A percentile compares a stretch with the other conserved stretches of the same genome.
These are phyloP conservation scores for Pleurotus ostreatus DNA, from an alignment of 768 basidiomycete genomes.

Conservation along the genomic window DNA sequence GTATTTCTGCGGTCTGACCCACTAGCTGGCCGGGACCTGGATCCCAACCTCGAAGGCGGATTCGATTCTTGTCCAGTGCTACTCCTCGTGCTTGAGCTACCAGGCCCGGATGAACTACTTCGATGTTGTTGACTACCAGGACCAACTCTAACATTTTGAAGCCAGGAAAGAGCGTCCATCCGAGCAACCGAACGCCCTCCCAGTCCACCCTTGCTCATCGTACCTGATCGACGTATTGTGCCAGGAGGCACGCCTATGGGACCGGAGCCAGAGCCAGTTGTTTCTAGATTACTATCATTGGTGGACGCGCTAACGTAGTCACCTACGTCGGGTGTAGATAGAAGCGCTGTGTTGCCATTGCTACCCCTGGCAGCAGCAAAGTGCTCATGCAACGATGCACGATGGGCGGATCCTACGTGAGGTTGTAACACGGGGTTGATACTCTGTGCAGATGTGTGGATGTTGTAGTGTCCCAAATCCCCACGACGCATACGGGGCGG, in stretches of 20 bases:
- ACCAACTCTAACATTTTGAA: conserved; percentile 69
- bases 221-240: conserved; percentile 23
- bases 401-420: conserved; percentile 18
- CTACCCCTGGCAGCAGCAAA: background rate
- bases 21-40: conserved; percentile 33
- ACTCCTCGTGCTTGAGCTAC: conserved; percentile 11
- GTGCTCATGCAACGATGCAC: conserved; percentile 13
- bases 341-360: background rate
- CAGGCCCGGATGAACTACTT: conserved; percentile 53
- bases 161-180: conserved; percentile 70
- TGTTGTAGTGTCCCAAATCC: background rate
- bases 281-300: background rate
- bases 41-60: conserved; percentile 43
- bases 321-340: background rate
- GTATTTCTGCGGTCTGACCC: conserved; percentile 13
- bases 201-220: conserved; percentile 45
- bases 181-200: conserved; percentile 45
- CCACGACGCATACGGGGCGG: conserved; percentile 21
- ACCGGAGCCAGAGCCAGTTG: background rate
- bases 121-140: conserved; percentile 26
- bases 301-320: conserved; percentile 14
- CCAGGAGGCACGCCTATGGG: conserved; percentile 1
- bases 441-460: conserved; percentile 6
- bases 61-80: conserved; percentile 42
- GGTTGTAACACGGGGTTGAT: conserved; percentile 27